A percentile compares a stretch with the other conserved stretches of the same genome.
Conservation (phyloP, 1,284 basidiomycete species). For the Heliocybe sulcata region DNA sequence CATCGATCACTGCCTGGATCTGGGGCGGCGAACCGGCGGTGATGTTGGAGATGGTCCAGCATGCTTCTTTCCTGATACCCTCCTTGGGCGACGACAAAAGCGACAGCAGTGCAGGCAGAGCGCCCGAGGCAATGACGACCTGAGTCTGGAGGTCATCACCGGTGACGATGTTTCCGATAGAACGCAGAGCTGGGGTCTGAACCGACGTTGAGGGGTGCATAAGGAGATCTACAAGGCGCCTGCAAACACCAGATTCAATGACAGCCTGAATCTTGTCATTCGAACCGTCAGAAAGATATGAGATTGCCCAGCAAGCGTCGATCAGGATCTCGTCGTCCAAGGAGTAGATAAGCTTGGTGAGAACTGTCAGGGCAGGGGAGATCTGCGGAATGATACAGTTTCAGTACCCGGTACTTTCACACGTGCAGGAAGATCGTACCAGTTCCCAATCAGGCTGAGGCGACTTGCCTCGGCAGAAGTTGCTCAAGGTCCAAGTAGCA, state of each 20-base stretch:
- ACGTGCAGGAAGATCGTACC: constrained; percentile 35
- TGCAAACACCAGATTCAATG: constrained; percentile 96
- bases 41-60: constrained; percentile 99
- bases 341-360: constrained; percentile 98
- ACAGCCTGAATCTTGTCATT: constrained; percentile 99
- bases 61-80: constrained; percentile 93
- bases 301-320: constrained; percentile 99
- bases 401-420: neutral
- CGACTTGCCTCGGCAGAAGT: constrained; percentile 95
- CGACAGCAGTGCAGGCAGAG: constrained; percentile 88
- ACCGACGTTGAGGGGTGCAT: constrained; percentile 98
- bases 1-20: constrained; percentile 87
- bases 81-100: constrained; percentile 95
- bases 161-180: constrained; percentile 98
- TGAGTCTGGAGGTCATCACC: constrained; percentile 99
- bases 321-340: constrained; percentile 99
- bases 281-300: constrained; percentile 97
- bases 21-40: constrained; percentile 96
- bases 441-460: constrained; percentile 95
- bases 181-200: constrained; percentile 97
- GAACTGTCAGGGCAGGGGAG: constrained; percentile 89
- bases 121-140: constrained; percentile 95
- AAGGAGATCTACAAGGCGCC: constrained; percentile 94
- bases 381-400: constrained; percentile 50
- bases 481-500: constrained; percentile 96